Conservation (phyloP, 106 monocot genomes). For the Amphibolis antarctica region DNA sequence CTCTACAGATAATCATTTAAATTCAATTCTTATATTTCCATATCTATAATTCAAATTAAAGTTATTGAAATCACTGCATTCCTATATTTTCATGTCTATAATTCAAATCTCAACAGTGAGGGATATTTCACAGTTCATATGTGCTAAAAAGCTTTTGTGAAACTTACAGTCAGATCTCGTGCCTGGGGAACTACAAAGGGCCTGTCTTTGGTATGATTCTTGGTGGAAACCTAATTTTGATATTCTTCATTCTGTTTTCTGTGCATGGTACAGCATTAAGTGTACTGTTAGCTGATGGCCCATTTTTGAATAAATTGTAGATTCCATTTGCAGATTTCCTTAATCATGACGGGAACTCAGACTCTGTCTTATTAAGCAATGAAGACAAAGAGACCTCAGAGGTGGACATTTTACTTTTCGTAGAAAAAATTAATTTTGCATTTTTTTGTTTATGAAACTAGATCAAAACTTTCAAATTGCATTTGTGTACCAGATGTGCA, state of each 20-base stretch:
- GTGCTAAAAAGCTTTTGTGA: background rate
- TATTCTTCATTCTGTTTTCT: background rate
- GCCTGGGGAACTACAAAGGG: conserved; percentile 71
- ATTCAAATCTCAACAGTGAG: too few relatives aligned
- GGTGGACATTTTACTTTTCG: conserved; percentile 17
- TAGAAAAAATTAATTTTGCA: too few relatives aligned
- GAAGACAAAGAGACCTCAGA: conserved; percentile 55
- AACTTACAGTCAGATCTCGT: conserved; percentile 70
- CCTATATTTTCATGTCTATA: too few relatives aligned
- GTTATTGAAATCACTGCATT: too few relatives aligned
- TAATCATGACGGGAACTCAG: conserved; percentile 70
- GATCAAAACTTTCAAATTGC: too few relatives aligned
- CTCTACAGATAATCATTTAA: too few relatives aligned
- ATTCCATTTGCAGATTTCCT: conserved; percentile 97
- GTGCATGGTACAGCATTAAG: background rate
- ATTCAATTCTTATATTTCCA: too few relatives aligned
- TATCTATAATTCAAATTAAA: too few relatives aligned
- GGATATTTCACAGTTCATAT: too few relatives aligned
- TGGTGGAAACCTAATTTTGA: background rate
- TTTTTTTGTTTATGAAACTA: too few relatives aligned
- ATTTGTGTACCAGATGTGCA: too few relatives aligned
- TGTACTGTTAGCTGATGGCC: background rate
- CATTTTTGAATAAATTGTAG: conserved; percentile 33
- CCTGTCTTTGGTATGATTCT: conserved; percentile 56
- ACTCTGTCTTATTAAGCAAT: conserved; percentile 50